phyloP scores from a whole-genome alignment of 805 yeast species.

The Yarrowia sp. region DNA sequence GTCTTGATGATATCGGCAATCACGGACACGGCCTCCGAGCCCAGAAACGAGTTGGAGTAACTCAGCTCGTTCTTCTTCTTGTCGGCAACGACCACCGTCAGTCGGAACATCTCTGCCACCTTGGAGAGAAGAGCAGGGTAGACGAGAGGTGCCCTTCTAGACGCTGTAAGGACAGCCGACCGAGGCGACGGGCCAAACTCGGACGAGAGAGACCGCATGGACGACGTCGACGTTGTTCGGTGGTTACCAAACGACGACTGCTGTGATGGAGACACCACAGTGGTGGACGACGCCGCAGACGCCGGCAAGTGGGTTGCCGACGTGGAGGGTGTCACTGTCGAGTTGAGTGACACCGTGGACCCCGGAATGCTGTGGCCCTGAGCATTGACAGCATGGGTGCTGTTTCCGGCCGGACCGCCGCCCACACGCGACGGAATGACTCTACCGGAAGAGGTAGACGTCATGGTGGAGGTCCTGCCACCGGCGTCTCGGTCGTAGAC shows the following conservation, averaged over 20 bases:
- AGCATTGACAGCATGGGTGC: slow-evolving; percentile 12
- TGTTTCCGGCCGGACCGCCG: background rate
- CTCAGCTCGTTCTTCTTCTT: slow-evolving; percentile 87
- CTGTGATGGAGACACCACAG: background rate
- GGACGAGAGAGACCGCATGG: slow-evolving; percentile 9
- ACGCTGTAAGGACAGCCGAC: slow-evolving; percentile 49
- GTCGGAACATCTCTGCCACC: slow-evolving; percentile 77
- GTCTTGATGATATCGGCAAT: slow-evolving; percentile 82
- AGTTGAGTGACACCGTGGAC: background rate
- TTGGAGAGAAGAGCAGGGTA: slow-evolving; percentile 87
- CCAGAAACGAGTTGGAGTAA: slow-evolving; percentile 90
- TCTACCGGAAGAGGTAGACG: slow-evolving; percentile 15
- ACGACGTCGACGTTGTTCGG: slow-evolving; percentile 18
- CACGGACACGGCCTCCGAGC: slow-evolving; percentile 90
- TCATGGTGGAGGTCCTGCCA: background rate
- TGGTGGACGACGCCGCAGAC: background rate
- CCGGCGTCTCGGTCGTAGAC: slow-evolving; percentile 12
- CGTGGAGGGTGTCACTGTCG: slow-evolving; percentile 4
- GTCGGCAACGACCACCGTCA: slow-evolving; percentile 66
- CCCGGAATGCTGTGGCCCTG: slow-evolving; percentile 25
- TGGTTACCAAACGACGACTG: slow-evolving; percentile 12
- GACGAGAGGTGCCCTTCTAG: slow-evolving; percentile 60
- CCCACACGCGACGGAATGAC: slow-evolving; percentile 12
- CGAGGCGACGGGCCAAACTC: slow-evolving; percentile 30
- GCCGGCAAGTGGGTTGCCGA: slow-evolving; percentile 10